Base-by-base conservation (phyloP, 164 flowering plant genomes). In the Piper longum region DNA sequence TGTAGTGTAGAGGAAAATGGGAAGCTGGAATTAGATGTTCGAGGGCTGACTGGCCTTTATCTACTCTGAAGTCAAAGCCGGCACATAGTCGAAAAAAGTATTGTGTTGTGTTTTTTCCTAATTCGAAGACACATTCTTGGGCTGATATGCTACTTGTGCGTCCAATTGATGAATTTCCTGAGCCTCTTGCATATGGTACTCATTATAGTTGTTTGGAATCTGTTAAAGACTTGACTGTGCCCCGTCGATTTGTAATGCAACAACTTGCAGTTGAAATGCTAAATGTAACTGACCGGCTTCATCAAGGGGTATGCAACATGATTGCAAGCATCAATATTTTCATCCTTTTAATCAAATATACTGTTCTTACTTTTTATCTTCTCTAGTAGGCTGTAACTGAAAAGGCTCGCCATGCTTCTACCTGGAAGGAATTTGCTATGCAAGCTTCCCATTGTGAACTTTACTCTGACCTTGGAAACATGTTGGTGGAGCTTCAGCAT, bases 1-100 rank as follows among this genome's bases (percentile, higher is more conserved):
- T 82, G 68, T 73, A 91, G 99, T 91, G 96, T 91, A 81, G 88
- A 77, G 96, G 95, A 63, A 81, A 79, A 79, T 95, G 99, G 99
- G 93, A 91, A 65, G 85, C 93, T 4, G 99, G 95, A 65, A 84
- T 95, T 57, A 76, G 85, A 70, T 95, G 97, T 75, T 82, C 84
- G 60, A 78, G 86, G 77, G 84, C 80, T 63, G 97, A 95, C 76
- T 89, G 95, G 81, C 97, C 97, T 41, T 73, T 87, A 56, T 73
- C 91, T 63, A 79, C 85, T 72, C 64, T 87, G 74, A 95, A 74
- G 74, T 89, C 84, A 56, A 89, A 85, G 73, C 97, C 96, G 44
- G 87, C 91, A 19, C 96, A 86, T 75, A 89, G 79, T 52, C 67
- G 83, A 68, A 95, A 95, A 78, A 73, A 85, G 66, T 86, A 85